A percentile compares a stretch with the other conserved stretches of the same genome.
Conservation (phyloP, 768 basidiomycete genomes). For the Leccinum barrowsii region DNA sequence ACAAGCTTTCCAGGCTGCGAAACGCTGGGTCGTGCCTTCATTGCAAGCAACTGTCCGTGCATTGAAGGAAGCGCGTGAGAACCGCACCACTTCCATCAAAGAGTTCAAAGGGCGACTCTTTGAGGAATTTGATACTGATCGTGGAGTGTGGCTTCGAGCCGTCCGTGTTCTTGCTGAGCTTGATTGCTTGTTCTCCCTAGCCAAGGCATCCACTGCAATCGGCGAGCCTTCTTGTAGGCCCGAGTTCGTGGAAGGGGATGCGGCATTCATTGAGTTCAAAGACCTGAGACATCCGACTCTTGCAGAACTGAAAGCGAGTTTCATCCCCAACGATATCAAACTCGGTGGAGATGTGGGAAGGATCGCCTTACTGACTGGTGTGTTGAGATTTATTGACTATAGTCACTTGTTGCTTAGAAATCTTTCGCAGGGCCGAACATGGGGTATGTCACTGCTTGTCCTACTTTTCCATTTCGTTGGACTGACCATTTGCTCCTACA, state of each 20-base stretch:
- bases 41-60: slow-evolving; percentile 68
- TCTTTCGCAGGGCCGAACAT: slow-evolving; percentile 67
- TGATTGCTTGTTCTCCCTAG: slow-evolving; percentile 92
- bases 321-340: slow-evolving; percentile 92
- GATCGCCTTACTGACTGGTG: slow-evolving; percentile 84
- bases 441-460: slow-evolving; percentile 53
- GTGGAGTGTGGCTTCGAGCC: slow-evolving; percentile 76
- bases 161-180: slow-evolving; percentile 87
- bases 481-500: slow-evolving; percentile 24
- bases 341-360: slow-evolving; percentile 74
- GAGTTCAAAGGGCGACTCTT: slow-evolving; percentile 79
- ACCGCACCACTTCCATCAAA: slow-evolving; percentile 72
- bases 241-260: slow-evolving; percentile 75
- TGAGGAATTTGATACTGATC: slow-evolving; percentile 78
- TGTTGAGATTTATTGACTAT: slow-evolving; percentile 19
- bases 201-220: slow-evolving; percentile 83
- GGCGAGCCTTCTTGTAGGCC: slow-evolving; percentile 95
- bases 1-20: slow-evolving; percentile 47
- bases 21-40: slow-evolving; percentile 75
- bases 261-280: slow-evolving; percentile 83
- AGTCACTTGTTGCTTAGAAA: neutral
- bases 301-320: slow-evolving; percentile 62
- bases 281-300: slow-evolving; percentile 88
- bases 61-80: slow-evolving; percentile 93
- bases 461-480: neutral